Conservation (phyloP, 2,329 filamentous ascomycete species). For the Colletotrichum sidae region DNA sequence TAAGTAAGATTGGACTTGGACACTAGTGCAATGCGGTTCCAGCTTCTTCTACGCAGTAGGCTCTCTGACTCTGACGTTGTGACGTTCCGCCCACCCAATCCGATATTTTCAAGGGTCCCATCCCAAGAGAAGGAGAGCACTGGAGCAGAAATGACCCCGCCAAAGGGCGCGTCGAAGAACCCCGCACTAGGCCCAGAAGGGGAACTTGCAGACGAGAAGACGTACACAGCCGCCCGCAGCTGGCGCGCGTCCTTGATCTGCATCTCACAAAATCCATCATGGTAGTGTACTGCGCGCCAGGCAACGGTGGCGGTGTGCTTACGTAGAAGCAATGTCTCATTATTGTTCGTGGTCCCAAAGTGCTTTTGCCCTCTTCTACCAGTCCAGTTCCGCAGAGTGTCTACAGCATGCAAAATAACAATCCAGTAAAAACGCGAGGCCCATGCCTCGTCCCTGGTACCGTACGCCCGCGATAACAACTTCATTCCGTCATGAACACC, state of each 20-base stretch:
- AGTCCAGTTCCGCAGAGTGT: constrained; percentile 22
- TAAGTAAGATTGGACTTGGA: constrained; percentile 24
- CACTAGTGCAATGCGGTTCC: constrained; percentile 24
- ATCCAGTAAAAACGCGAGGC: constrained; percentile 33
- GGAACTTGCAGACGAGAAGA: not conserved
- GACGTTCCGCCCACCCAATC: constrained; percentile 20
- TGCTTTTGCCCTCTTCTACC: constrained; percentile 34
- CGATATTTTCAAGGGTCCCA: constrained; percentile 28
- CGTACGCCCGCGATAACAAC: constrained; percentile 35
- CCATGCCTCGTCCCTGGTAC: constrained; percentile 29
- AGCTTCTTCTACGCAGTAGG: constrained; percentile 28
- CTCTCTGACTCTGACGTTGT: constrained; percentile 29
- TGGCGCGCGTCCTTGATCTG: constrained; percentile 3
- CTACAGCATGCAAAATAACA: constrained; percentile 36
- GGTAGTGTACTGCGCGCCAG: not conserved
- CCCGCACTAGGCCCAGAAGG: constrained; percentile 32
- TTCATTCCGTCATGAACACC: constrained; percentile 24
- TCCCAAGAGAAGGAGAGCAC: not conserved
- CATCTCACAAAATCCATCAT: not conserved
- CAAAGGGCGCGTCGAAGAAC: constrained; percentile 32
- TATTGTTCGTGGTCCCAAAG: constrained; percentile 35
- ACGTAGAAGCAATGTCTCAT: constrained; percentile 34
- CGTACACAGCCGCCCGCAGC: constrained; percentile 15
- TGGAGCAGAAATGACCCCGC: constrained; percentile 27
- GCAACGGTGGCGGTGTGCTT: not conserved